Evolutionary conservation across 108 stramenopile genomes (phyloP), one percentile per base, ranked within the genome.

Genomic region (Pseudonitzschia multiseries): DNA sequence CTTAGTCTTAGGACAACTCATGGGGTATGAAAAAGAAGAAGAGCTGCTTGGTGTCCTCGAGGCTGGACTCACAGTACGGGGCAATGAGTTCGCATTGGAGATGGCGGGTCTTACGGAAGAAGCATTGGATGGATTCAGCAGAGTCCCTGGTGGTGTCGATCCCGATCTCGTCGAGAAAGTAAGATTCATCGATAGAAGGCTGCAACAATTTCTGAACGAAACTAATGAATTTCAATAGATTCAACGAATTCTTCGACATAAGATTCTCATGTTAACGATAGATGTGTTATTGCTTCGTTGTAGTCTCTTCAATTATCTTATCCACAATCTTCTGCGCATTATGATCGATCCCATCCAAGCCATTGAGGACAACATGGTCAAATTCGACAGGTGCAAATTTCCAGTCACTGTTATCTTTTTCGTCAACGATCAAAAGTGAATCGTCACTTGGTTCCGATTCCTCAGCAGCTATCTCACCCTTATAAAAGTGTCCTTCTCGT

Each of bases 11-110:
- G 88, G 87, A 29, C 92, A 89, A 40, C 75, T 93, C 9, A 79
- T 90, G 53, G 89, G 86, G 4, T 90, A 93, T 69, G 92, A 90
- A 57, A 73, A 80, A n/a, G 76, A 76, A 59, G 70, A 64, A 2
- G 92, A 93, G 50, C 65, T 87, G 31, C n/a, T 86, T 21, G 92
- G 86, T 29, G 92, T 93, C 0, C 51, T 93, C 12, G 89, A 93
- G 54, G 88, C 92, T 13, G 89, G 89, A 0, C 71, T 93, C 26
- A 83, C 84, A 29, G 92, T 93, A 17, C 82, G 87, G 21, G 92
- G 92, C 8, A 44, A 72, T 26, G 83, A 75, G 1, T 93, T 93
- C 78, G 92, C 89, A 15, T 29, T 62, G 18, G 92, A 93, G 59
- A 70, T 93, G 71, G 65, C 67, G 0, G 67, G 62, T 15, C 79